Conservation (phyloP, 1,284 basidiomycete genomes). For the Phaffia rhodozyma region DNA sequence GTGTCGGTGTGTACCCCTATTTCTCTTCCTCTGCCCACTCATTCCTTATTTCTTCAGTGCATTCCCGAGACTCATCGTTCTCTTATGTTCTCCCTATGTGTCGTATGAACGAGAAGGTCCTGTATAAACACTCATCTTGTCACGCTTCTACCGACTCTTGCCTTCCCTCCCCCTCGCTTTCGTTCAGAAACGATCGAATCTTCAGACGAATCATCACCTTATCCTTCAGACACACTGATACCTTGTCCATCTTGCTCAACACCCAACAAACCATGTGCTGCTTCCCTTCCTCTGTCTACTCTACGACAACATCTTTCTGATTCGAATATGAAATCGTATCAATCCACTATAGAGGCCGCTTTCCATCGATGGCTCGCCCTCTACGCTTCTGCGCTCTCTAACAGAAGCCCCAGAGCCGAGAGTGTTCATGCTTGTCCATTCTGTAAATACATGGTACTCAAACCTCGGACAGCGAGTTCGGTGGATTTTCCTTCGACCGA, state of each 20-base stretch:
- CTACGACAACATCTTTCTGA: not conserved
- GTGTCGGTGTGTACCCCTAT: constrained; percentile 4
- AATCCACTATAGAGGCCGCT: constrained; percentile 1
- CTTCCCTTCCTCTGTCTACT: constrained; percentile 2
- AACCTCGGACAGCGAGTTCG: too few species aligned
- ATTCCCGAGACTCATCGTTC: not conserved
- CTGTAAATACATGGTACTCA: too few species aligned
- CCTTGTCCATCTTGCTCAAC: constrained; percentile 9
- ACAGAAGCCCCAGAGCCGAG: not conserved
- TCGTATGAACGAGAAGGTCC: not conserved
- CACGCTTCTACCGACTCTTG: constrained; percentile 8
- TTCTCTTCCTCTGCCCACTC: not conserved
- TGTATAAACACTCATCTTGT: constrained; percentile 17
- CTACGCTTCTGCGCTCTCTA: not conserved
- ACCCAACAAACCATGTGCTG: not conserved
- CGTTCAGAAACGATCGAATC: not conserved
- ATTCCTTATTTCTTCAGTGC: too few species aligned
- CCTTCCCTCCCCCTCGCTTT: not conserved
- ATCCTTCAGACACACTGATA: constrained; percentile 6
- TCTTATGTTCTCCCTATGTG: not conserved
- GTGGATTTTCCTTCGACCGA: too few species aligned
- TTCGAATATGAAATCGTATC: constrained; percentile 1
- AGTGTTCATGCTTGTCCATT: too few species aligned
- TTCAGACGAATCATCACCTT: not conserved
- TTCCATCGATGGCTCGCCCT: constrained; percentile 5